Percentiles rank a stretch among this genome's conserved stretches.
phyloP scores from a whole-genome alignment of 768 basidiomycete genomes.

The Sporobolomyces phaffii region DNA sequence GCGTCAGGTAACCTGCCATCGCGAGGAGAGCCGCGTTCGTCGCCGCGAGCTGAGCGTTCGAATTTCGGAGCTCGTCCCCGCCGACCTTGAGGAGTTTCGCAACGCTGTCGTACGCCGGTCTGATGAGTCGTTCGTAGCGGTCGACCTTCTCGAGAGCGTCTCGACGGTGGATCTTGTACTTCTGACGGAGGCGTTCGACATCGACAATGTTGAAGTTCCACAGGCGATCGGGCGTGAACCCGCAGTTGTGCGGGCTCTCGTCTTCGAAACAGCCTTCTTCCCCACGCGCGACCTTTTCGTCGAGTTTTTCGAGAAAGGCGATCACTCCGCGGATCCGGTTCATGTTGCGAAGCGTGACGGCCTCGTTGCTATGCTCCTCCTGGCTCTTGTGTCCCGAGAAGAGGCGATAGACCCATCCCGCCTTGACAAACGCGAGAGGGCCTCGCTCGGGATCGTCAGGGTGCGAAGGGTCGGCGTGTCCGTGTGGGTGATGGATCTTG shows the following conservation, averaged over 20 bases:
- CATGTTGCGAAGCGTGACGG: conserved; percentile 40
- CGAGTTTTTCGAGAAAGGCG: conserved; percentile 41
- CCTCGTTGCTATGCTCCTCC: conserved; percentile 37
- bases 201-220: conserved; percentile 39
- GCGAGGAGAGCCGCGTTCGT: conserved; percentile 37
- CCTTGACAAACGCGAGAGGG: conserved; percentile 36
- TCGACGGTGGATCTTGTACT: conserved; percentile 17
- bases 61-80: background rate
- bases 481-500: conserved; percentile 28
- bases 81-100: background rate
- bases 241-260: conserved; percentile 30
- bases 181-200: conserved; percentile 30
- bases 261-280: conserved; percentile 23
- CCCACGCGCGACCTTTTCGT: conserved; percentile 39
- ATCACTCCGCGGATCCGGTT: conserved; percentile 43
- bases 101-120: background rate
- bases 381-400: conserved; percentile 41
- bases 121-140: conserved; percentile 21
- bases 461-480: background rate
- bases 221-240: conserved; percentile 27
- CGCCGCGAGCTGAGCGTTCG: conserved; percentile 26
- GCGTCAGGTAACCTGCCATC: conserved; percentile 39
- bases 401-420: conserved; percentile 43
- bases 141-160: conserved; percentile 33
- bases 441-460: conserved; percentile 26